These are phyloP conservation scores for Hebeloma cylindrosporum DNA, from an alignment of 768 basidiomycete genomes.

Conservation along the genomic window DNA sequence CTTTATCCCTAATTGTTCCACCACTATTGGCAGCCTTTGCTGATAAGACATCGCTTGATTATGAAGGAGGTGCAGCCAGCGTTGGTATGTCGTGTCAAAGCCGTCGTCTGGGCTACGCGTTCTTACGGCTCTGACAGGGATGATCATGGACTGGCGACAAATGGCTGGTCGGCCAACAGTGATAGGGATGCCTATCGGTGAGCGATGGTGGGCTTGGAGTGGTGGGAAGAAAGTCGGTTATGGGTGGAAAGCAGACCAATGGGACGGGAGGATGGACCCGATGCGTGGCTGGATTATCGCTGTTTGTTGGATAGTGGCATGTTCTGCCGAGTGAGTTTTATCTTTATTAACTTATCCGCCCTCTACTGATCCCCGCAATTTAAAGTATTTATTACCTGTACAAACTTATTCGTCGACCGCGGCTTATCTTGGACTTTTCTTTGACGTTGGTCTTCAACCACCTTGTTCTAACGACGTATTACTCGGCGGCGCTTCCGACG, in stretches of 20 bases:
- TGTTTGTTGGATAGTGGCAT: conserved; percentile 81
- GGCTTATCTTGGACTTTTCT: conserved; percentile 92
- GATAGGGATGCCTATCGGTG: conserved; percentile 59
- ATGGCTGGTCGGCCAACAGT: conserved; percentile 86
- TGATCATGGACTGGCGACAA: conserved; percentile 98
- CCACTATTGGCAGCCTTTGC: conserved; percentile 76
- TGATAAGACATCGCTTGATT: conserved; percentile 62
- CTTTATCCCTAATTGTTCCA: conserved; percentile 79
- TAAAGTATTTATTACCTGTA: conserved; percentile 77
- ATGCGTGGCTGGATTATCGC: conserved; percentile 90
- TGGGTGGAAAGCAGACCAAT: conserved; percentile 51
- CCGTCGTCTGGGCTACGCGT: background rate
- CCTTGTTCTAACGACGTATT: conserved; percentile 91
- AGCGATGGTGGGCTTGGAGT: conserved; percentile 81
- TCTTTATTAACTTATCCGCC: background rate
- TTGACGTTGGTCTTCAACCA: conserved; percentile 91
- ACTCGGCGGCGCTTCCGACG: conserved; percentile 78
- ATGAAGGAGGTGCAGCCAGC: conserved; percentile 79
- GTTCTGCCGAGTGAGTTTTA: conserved; percentile 78
- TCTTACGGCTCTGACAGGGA: conserved; percentile 43
- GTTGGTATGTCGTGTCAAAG: conserved; percentile 50
- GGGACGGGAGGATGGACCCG: conserved; percentile 74
- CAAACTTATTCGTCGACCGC: conserved; percentile 84
- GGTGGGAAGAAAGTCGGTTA: conserved; percentile 74
- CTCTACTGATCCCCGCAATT: conserved; percentile 7